Base-by-base conservation (phyloP, 805 yeast genomes). In the Kodamaea nitidulidarum region DNA sequence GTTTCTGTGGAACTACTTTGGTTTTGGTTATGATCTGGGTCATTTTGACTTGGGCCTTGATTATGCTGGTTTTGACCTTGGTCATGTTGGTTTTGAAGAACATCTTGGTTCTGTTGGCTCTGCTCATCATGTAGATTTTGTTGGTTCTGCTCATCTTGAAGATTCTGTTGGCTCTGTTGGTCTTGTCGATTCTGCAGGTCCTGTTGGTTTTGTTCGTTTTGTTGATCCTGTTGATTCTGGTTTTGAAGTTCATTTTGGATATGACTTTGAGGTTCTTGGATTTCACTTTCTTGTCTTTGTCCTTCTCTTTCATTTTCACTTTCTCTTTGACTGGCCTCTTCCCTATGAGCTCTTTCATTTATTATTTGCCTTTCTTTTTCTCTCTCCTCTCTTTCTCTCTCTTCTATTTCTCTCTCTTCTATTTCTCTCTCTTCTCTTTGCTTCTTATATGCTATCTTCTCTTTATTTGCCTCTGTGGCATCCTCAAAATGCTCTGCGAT, bases 401-500 rank as follows among this genome's bases (percentile, higher is more conserved):
- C n/a, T n/a, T 20, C 22, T 8, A 5, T 20, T 20, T 20, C 22
- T 20, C 22, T 20, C 22, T 10, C 6, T 25, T 12, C 14, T 25
- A 4, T 11, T 12, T 25, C 14, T 10, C 14, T 11, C n/a, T 25
- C 22, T 7, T 15, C 31, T 12, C 31, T 28, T 16, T 14, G 15
- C 17, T 25, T 33, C 11, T 37, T 20, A 5, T 37, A 32, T 11
- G 32, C 41, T 3, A 15, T 22, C 14, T 40, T 40, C 9, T 34
- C 38, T 15, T 36, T 41, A 25, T 41, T 43, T 3, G 52, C 22
- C 30, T 55, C 51, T 2, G 67, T 60, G 5, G 67, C 67, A 11
- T 56, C 50, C 35, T 60, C 61, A 32, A 64, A 52, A 40, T 61
- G 58, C 32, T 47, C 50, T 2, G 66, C 67, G 12, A 63, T 61